Evolutionary conservation across 495 filamentous ascomycete species (phyloP).

Genomic region (Amphirosellinia nigrospora): DNA sequence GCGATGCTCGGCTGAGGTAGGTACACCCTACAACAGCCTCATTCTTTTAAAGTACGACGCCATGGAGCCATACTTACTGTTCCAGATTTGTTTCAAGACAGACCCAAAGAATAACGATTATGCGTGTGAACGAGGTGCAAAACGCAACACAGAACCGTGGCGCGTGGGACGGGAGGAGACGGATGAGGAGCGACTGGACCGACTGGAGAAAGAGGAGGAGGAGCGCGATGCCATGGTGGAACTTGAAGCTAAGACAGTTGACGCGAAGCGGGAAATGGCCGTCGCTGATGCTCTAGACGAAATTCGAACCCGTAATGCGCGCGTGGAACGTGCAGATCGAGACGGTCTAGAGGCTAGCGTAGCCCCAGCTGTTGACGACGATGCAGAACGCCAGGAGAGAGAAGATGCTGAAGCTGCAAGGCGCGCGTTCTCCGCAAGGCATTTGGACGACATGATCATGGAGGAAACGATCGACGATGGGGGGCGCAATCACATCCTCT

Average conservation of each 20-base stretch:
- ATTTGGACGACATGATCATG: slow-evolving; percentile 50
- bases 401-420: slow-evolving; percentile 88
- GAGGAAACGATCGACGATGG: slow-evolving; percentile 57
- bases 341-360: slow-evolving; percentile 60
- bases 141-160: slow-evolving; percentile 95
- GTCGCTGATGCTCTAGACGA: slow-evolving; percentile 96
- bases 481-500: slow-evolving; percentile 45
- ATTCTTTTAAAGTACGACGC: not conserved
- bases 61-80: not conserved
- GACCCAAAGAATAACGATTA: slow-evolving; percentile 97
- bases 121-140: slow-evolving; percentile 79
- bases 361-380: slow-evolving; percentile 57
- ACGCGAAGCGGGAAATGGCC: slow-evolving; percentile 96
- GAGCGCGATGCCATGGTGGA: slow-evolving; percentile 87
- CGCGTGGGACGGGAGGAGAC: slow-evolving; percentile 70
- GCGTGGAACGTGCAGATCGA: slow-evolving; percentile 74
- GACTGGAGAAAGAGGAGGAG: slow-evolving; percentile 77
- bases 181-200: slow-evolving; percentile 85
- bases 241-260: slow-evolving; percentile 84
- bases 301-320: slow-evolving; percentile 88
- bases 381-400: slow-evolving; percentile 67
- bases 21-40: not conserved
- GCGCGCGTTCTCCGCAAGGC: slow-evolving; percentile 71
- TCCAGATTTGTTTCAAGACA: slow-evolving; percentile 84
- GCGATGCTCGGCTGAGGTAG: slow-evolving; percentile 73